Base-by-base conservation (phyloP, 495 filamentous ascomycete species). In the Tuber indicum region DNA sequence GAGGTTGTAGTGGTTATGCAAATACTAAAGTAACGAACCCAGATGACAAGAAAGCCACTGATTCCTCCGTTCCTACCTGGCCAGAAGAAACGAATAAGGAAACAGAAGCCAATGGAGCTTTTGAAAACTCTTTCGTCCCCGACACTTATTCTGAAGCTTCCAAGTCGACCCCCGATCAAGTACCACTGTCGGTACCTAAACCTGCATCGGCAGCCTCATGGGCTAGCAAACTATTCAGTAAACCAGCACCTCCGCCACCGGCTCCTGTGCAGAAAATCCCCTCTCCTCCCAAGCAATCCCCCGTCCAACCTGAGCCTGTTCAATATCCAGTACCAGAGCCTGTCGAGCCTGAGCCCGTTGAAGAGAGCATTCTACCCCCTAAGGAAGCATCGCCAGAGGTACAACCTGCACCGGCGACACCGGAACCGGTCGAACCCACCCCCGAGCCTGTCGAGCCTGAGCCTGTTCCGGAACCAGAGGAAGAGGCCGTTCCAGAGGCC, bases 231-330 rank as follows among this genome's bases (percentile, higher is more conserved):
- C 82, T 86, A 75, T 82, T 86, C 74, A 82, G 26, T 19, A 66
- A 83, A 62, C 84, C 86, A 75, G 84, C 84, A 74, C 83, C 82
- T 52, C 81, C 84, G 26, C 83, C 79, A 1, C 83, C 85, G 17
- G 77, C 78, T 7, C 79, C 82, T 23, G 82, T 78, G 69, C 81
- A 79, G 74, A 82, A 79, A 74, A 84, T 80, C 71, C 72, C 75
- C 58, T 71, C 84, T 69, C 76, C 77, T 36, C 78, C 79, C 47
- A 73, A 79, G 36, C 79, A 84, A 71, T 72, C 17, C 32, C 41
- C 79, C 43, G 62, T 71, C 32, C 70, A 75, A 26, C 77, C 84
- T 41, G 85, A 86, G 75, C 84, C 86, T 17, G 82, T 84, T 42
- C 83, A 84, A 36, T 80, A 84, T 32, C 75, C 81, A 49, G 43